A percentile compares a stretch with the other conserved stretches of the same genome.
These are phyloP conservation scores for Orbilia quercus DNA, from an alignment of 2,329 filamentous ascomycete genomes.

Conservation along the genomic window DNA sequence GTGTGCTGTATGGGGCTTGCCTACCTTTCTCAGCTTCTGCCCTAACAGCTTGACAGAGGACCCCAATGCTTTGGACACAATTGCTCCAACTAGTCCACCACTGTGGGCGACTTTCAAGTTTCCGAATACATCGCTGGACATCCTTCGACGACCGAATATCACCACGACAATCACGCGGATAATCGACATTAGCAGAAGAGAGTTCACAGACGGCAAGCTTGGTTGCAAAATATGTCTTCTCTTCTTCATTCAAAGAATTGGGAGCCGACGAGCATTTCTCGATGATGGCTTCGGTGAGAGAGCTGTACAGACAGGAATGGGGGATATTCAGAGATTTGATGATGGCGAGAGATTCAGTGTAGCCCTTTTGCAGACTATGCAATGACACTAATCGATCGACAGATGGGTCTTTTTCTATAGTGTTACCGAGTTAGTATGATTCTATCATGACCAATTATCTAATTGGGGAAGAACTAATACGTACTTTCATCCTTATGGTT, in stretches of 20 bases:
- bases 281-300: constrained; percentile 45
- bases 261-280: constrained; percentile 41
- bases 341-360: constrained; percentile 38
- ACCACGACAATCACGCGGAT: constrained; percentile 57
- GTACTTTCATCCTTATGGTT: no score
- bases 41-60: constrained; percentile 59
- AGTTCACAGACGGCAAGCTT: constrained; percentile 60
- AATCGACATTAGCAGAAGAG: constrained; percentile 58
- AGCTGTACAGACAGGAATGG: constrained; percentile 46
- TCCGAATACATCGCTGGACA: constrained; percentile 57
- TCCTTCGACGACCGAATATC: constrained; percentile 40
- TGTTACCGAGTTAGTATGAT: no score
- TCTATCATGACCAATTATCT: no score
- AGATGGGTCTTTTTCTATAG: constrained; percentile 1
- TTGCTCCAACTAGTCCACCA: constrained; percentile 61
- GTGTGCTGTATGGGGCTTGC: no score
- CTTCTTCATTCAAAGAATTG: constrained; percentile 38
- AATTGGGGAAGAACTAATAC: no score
- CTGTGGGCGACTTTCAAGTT: constrained; percentile 58
- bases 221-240: constrained; percentile 58
- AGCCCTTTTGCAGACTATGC: constrained; percentile 25
- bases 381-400: constrained; percentile 32
- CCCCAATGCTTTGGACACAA: constrained; percentile 59
- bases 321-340: constrained; percentile 62
- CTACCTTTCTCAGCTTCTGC: constrained; percentile 59